Percentiles rank a stretch among this genome's conserved stretches.
These are phyloP conservation scores for Vitis vinifera DNA, from an alignment of 164 flowering plant species.

Conservation along the genomic window DNA sequence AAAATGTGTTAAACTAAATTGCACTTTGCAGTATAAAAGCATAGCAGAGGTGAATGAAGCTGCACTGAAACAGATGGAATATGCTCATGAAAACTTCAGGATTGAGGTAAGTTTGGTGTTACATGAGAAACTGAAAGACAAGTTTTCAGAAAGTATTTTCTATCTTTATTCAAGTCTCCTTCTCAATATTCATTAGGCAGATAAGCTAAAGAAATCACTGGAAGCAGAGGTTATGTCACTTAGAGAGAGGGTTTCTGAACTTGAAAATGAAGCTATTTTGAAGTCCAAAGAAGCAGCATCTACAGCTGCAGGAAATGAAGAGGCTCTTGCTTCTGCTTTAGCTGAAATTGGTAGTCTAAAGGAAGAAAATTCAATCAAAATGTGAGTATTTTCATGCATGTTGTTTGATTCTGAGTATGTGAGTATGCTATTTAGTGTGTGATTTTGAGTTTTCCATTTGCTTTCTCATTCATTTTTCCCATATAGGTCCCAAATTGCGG, in stretches of 20 bases:
- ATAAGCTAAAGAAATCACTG: conserved; percentile 56
- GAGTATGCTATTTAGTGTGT: background rate
- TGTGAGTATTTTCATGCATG: conserved; percentile 28
- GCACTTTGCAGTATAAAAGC: conserved; percentile 69
- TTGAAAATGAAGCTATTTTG: conserved; percentile 50
- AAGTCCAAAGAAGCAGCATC: conserved; percentile 60
- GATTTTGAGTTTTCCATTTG: background rate
- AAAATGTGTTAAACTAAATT: background rate
- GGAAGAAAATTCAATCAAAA: conserved; percentile 53
- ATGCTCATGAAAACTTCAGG: conserved; percentile 67
- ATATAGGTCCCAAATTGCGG: conserved; percentile 50
- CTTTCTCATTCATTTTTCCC: conserved; percentile 15
- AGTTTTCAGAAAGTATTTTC: background rate
- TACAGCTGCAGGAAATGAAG: conserved; percentile 59
- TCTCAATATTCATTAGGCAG: conserved; percentile 42
- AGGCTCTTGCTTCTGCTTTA: conserved; percentile 58
- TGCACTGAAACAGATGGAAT: conserved; percentile 82
- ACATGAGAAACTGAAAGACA: background rate
- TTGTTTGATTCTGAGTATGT: background rate
- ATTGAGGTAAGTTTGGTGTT: conserved; percentile 48
- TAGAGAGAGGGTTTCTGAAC: conserved; percentile 52
- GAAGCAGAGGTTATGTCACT: conserved; percentile 70
- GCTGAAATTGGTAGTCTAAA: conserved; percentile 56
- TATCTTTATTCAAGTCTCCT: conserved; percentile 1
- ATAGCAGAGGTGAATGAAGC: conserved; percentile 89